Evolutionary conservation across 257 asterid genomes (phyloP), one percentile per base, ranked within the genome.

Genomic region (Nicotiana obtusifolia): DNA sequence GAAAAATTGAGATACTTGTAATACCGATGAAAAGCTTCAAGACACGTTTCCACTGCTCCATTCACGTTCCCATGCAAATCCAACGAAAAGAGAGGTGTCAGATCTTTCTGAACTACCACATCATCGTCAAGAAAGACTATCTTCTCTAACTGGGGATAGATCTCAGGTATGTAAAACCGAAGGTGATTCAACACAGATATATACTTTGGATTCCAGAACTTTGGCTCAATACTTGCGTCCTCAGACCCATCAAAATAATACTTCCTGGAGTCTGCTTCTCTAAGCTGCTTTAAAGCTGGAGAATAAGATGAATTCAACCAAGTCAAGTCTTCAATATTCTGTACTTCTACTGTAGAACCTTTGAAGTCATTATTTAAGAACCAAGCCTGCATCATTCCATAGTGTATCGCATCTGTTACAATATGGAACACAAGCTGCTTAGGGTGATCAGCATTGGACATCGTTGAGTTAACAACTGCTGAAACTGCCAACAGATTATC

Each of bases 301-400:
- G 97, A 86, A 82, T 91, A 93, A 19, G 96, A 88, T 2, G 93
- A 84, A 77, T 91, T 93, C 76, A 94, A 66, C 97, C 97, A 93
- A 69, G 89, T 77, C 80, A 94, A 94, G 35, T 93, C 96, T 82
- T 91, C 90, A 7, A 94, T 17, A 15, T 84, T 91, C 59, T 91
- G 97, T 33, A 93, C 93, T 85, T 94, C 94, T 80, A 94, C 80
- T 1, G 92, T 84, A 17, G 93, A 91, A 10, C 91, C 93, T 91
- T 87, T 88, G 60, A 91, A 93, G 85, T 93, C 94, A 54, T 88
- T 89, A 56, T 85, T 81, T 9, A 93, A 82, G 81, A 93, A 93
- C 98, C 97, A 94, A 82, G 95, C 93, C 83, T 93, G 95, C 97
- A 94, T 93, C 7, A 90, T 92, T 67, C 97, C 96, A 0, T 89